phyloP scores from a whole-genome alignment of 2,329 filamentous ascomycete genomes.

The Aulographum hederae region DNA sequence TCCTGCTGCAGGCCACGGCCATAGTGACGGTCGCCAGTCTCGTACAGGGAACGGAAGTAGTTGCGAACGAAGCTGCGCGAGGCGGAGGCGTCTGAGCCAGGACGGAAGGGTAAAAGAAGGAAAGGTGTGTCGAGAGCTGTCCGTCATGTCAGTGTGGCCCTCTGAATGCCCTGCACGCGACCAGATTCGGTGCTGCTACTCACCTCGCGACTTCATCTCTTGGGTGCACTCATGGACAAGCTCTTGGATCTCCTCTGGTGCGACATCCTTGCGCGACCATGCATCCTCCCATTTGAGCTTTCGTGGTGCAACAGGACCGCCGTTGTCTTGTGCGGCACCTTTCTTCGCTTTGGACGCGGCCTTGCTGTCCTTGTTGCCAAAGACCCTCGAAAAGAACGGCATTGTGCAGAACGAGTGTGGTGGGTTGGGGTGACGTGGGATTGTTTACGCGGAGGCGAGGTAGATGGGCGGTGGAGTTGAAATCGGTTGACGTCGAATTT shows the following conservation, averaged over 20 bases:
- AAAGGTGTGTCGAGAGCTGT: slow-evolving; percentile 80
- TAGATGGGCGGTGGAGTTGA: too few species aligned
- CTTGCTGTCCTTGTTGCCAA: slow-evolving; percentile 52
- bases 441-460: too few species aligned
- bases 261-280: slow-evolving; percentile 65
- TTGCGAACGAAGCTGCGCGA: slow-evolving; percentile 84
- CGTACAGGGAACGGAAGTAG: slow-evolving; percentile 59
- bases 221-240: slow-evolving; percentile 68
- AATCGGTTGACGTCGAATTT: too few species aligned
- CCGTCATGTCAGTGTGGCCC: not conserved
- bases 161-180: not conserved
- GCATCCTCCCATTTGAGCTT: slow-evolving; percentile 78
- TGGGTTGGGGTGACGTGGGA: not conserved
- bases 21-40: slow-evolving; percentile 35
- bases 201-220: slow-evolving; percentile 91
- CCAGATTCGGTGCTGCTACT: too few species aligned
- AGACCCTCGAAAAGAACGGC: slow-evolving; percentile 41
- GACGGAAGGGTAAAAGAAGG: slow-evolving; percentile 82
- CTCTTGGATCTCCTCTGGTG: slow-evolving; percentile 81
- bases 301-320: slow-evolving; percentile 33
- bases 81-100: slow-evolving; percentile 77
- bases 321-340: slow-evolving; percentile 32
- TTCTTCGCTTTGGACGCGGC: slow-evolving; percentile 45
- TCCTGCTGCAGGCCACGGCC: slow-evolving; percentile 67
- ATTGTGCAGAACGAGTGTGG: slow-evolving; percentile 14